A percentile compares a stretch with the other conserved stretches of the same genome.
Evolutionary conservation across 345 rosid genomes (phyloP).

Genomic region (Durio zibethinus): DNA sequence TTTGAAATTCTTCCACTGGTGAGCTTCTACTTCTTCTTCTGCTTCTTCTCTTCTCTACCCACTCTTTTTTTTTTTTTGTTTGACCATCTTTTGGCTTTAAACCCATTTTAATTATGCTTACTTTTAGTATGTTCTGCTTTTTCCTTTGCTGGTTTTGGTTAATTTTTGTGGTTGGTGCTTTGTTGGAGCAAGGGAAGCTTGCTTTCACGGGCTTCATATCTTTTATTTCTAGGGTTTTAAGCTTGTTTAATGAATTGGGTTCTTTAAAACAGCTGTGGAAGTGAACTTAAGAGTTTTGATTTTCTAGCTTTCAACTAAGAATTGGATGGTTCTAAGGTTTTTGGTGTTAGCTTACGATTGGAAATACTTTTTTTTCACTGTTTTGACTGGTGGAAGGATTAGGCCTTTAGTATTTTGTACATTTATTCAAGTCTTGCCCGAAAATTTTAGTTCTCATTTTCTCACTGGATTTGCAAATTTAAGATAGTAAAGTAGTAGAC

Average conservation of each 20-base stretch:
- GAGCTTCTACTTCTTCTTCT: constrained; percentile 24
- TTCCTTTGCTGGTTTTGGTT: not conserved
- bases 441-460: not conserved
- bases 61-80: not conserved
- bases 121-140: constrained; percentile 9
- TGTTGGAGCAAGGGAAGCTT: constrained; percentile 11
- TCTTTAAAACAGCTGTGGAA: too few relatives aligned
- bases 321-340: not conserved
- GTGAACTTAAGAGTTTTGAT: too few relatives aligned
- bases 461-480: not conserved
- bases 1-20: constrained; percentile 12
- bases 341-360: not conserved
- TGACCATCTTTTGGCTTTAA: constrained; percentile 1
- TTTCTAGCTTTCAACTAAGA: not conserved
- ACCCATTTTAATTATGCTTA: constrained; percentile 2
- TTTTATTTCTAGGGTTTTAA: constrained; percentile 8
- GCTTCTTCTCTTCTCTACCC: not conserved
- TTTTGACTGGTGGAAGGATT: not conserved
- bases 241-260: not conserved
- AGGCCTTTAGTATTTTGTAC: constrained; percentile 7
- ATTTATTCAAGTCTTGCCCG: not conserved
- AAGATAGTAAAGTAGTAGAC: not conserved
- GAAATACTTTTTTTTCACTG: too few relatives aligned
- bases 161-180: not conserved
- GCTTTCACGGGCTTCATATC: constrained; percentile 1